Evolutionary conservation across 2,329 filamentous ascomycete species (phyloP), one percentile per base, ranked within the genome.

Genomic region (Penicillium glabrum): DNA sequence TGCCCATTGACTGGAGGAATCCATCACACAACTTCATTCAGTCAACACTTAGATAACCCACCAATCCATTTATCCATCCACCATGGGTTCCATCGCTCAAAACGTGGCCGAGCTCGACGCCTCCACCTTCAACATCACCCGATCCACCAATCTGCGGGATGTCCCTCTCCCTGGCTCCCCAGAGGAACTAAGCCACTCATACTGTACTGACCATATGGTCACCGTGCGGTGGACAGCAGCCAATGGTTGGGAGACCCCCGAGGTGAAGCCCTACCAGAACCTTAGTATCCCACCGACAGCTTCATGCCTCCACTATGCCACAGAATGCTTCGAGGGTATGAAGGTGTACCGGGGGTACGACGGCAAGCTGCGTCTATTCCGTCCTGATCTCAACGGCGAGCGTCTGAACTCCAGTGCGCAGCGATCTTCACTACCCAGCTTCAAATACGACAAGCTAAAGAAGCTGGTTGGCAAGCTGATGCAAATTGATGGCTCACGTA

Each of bases 131-230:
- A 75, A 72, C 48, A 64, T 76, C 62, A 77, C 74, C 45, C 72
- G 61, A 24, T 72, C 72, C 39, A 68, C 69, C 33, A 69, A 66
- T 51, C 68, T 72, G 9, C 70, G 71, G 45, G 54, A 69, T 55
- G 72, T 78, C 21, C 75, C 75, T 49, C 62, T 66, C 23, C 72
- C 72, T 6, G 71, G 74, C 41, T 78, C 75, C 7, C 66, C 72
- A 1, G 74, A 77, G 67, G 72, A 77, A 56, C 55, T 71, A 66
- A 69, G 71, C 59, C 72, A 76, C 54, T 74, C 68, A 29, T 61
- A 72, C 57, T 84, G 82, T 80, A 92, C 90, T 61, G 92, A 97
- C 80, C 93, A 97, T 81, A 96, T 96, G 91, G 81, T 95, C 67
- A 88, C 86, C 51, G 88, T 81, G 21, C 77, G 79, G 53, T 96